Evolutionary conservation across 78 protist genomes (phyloP), one percentile per base, ranked within the genome.

Genomic region (slime mould (Dictyostelium discoideum)): DNA sequence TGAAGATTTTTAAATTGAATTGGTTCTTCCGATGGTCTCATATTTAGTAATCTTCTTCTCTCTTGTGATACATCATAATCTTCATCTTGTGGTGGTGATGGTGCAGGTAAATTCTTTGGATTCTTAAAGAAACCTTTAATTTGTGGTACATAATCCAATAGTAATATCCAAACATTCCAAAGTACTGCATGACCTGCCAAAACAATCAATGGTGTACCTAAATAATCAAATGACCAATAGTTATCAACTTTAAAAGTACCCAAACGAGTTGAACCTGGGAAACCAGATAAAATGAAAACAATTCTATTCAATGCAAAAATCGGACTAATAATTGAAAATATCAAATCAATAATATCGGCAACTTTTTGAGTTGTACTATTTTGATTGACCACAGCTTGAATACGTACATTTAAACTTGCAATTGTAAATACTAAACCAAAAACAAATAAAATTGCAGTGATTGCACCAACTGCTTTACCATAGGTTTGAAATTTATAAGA

Each of bases 81-180:
- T 42, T 83, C 87, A 42, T 92, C 95, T 3, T 14, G 63, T 18
- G 93, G 93, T 87, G 85, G 85, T 22, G 26, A 48, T 76, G 93
- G 93, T 24, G 93, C 65, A 1, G n/a, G 11, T 5, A 48, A n/a
- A 40, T 87, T 78, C 84, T 86, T 86, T 37, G 84, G 84, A 24
- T 77, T 77, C 20, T 57, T 74, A 20, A 87, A 60, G 18, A 0
- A 26, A 60, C 85, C 85, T 18, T 18, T 54, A 32, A 87, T 77
- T 40, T 74, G 73, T 48, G 84, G 84, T 3, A 39, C 40, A 60
- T 87, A 77, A 39, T 87, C 93, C 29, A 87, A 37, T 3, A 87
- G 9, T 46, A 87, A 69, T 20, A 87, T 77, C 93, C 44, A 87
- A 22, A 29, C 18, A 1, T 63, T 87, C 93, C 93, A 87, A 9